phyloP scores from a whole-genome alignment of 2,329 filamentous ascomycete species.

The Ambrosiella xylebori region DNA sequence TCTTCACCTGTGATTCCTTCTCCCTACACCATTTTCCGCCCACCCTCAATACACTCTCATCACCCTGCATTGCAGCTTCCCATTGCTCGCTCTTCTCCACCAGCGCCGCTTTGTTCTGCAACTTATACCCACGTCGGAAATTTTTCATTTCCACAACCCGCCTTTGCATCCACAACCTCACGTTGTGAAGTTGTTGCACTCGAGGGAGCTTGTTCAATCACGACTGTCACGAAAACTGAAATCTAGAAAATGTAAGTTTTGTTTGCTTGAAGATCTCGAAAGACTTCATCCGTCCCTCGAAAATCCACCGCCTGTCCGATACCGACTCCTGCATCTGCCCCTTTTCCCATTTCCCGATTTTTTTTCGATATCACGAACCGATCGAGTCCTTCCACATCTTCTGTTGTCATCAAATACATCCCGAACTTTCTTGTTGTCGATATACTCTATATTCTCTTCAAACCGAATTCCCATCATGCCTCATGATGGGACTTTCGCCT shows the following conservation, averaged over 20 bases:
- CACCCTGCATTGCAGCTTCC: constrained; percentile 11
- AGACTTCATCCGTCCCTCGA: background rate
- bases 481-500: too few species aligned
- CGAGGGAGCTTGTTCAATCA: background rate
- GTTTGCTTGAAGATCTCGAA: background rate
- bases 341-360: background rate
- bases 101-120: constrained; percentile 2
- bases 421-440: background rate
- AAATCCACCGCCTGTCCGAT: background rate
- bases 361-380: background rate
- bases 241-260: background rate
- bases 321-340: background rate
- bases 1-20: constrained; percentile 3
- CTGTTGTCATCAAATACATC: background rate
- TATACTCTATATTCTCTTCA: background rate
- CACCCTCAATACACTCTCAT: background rate
- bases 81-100: constrained; percentile 1
- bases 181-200: background rate
- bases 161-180: background rate
- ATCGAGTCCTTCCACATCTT: background rate
- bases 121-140: background rate
- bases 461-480: too few species aligned
- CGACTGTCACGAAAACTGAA: background rate
- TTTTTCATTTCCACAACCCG: background rate
- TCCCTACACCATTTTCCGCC: constrained; percentile 6